phyloP scores from a whole-genome alignment of 116 monocot species.

The Iris pallida region DNA sequence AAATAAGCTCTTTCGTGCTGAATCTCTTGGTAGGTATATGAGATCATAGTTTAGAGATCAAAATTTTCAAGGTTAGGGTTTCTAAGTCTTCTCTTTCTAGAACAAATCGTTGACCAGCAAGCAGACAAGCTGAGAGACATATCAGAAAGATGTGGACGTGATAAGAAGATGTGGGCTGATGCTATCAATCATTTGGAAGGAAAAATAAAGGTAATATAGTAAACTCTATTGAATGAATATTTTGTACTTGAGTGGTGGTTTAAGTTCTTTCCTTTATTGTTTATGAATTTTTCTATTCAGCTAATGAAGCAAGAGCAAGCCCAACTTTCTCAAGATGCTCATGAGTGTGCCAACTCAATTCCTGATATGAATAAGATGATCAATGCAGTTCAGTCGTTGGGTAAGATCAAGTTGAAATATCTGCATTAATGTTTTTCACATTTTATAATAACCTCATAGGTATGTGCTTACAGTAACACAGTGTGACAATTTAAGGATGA shows the following conservation, averaged over 20 bases:
- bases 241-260: not conserved
- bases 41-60: not conserved
- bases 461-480: slow-evolving; percentile 43
- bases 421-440: not conserved
- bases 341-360: slow-evolving; percentile 60
- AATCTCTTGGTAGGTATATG: slow-evolving; percentile 44
- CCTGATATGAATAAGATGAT: slow-evolving; percentile 81
- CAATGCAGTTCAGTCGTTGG: slow-evolving; percentile 56
- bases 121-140: slow-evolving; percentile 36
- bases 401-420: slow-evolving; percentile 26
- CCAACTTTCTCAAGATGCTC: slow-evolving; percentile 62
- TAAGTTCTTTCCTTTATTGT: slow-evolving; percentile 6
- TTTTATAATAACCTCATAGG: not conserved
- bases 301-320: slow-evolving; percentile 64
- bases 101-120: slow-evolving; percentile 37
- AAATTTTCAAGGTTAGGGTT: not conserved
- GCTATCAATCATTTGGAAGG: slow-evolving; percentile 45
- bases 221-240: not conserved
- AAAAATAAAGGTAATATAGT: slow-evolving; percentile 59
- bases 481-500: slow-evolving; percentile 67
- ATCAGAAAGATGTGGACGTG: slow-evolving; percentile 45
- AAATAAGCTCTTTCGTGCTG: slow-evolving; percentile 38
- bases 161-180: slow-evolving; percentile 47
- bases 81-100: slow-evolving; percentile 24
- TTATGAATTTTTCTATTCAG: slow-evolving; percentile 25